Conservation (phyloP, 2,329 filamentous ascomycete species). For the Neurospora crassa region DNA sequence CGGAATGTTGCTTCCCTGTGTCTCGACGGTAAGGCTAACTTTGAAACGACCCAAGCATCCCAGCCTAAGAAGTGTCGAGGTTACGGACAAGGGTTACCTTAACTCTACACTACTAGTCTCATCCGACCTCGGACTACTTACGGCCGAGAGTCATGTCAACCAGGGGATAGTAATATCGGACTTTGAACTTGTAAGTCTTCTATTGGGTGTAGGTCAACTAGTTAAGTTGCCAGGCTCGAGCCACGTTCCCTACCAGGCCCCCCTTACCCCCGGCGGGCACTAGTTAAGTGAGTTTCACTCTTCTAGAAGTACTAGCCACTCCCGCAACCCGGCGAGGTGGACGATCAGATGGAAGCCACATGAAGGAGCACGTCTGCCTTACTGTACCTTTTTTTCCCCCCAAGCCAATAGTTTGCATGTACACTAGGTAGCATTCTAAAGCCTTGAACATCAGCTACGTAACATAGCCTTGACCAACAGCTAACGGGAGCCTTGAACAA, state of each 20-base stretch:
- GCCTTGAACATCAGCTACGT: background rate
- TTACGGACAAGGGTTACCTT: background rate
- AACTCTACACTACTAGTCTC: background rate
- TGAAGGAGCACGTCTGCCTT: background rate
- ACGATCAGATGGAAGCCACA: background rate
- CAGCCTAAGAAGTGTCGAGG: background rate
- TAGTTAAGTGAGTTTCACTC: background rate
- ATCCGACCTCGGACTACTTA: background rate
- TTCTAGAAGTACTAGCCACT: background rate
- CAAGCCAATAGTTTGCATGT: background rate
- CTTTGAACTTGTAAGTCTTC: background rate
- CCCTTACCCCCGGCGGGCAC: background rate
- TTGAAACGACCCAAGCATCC: background rate
- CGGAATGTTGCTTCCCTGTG: background rate
- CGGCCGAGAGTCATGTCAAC: background rate
- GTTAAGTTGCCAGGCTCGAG: background rate
- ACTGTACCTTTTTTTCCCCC: background rate
- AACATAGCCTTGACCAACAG: background rate
- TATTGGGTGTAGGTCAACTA: background rate
- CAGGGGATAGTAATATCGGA: background rate
- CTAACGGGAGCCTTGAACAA: background rate
- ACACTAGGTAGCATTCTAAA: background rate
- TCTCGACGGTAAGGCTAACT: background rate
- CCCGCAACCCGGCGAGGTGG: background rate
- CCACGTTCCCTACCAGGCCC: background rate